Conservation (phyloP, 1,139 yeast genomes). For the Protomyces macrosporus region DNA sequence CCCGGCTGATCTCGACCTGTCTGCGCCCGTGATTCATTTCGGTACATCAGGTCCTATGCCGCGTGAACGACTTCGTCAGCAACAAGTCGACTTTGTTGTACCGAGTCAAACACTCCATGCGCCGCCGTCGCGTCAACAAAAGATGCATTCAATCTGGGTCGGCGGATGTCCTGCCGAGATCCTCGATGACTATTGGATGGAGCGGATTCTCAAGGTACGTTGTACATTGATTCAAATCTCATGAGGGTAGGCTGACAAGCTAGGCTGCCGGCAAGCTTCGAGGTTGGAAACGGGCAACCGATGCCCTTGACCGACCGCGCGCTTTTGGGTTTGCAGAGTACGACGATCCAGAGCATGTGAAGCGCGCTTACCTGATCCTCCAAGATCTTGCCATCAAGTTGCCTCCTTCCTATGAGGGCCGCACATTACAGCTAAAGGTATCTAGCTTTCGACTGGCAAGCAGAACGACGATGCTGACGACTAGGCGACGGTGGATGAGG, state of each 20-base stretch:
- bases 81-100: background rate
- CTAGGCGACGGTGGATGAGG: slow-evolving; percentile 3
- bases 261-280: slow-evolving; percentile 34
- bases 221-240: slow-evolving; percentile 28
- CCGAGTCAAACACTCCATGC: slow-evolving; percentile 12
- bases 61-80: slow-evolving; percentile 7
- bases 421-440: slow-evolving; percentile 12
- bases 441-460: background rate
- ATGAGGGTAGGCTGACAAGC: slow-evolving; percentile 26
- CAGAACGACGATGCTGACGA: background rate
- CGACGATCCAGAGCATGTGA: slow-evolving; percentile 30
- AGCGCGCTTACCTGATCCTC: slow-evolving; percentile 30
- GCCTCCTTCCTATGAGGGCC: slow-evolving; percentile 29
- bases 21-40: slow-evolving; percentile 28
- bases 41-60: slow-evolving; percentile 22
- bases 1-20: slow-evolving; percentile 8
- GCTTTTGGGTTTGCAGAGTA: slow-evolving; percentile 33
- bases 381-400: slow-evolving; percentile 28
- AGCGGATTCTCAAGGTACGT: slow-evolving; percentile 31
- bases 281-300: slow-evolving; percentile 31
- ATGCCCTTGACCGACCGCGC: slow-evolving; percentile 30
- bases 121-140: slow-evolving; percentile 35
- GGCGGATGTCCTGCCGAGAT: slow-evolving; percentile 36
- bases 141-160: slow-evolving; percentile 37
- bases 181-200: slow-evolving; percentile 36